Evolutionary conservation across 2,329 filamentous ascomycete species (phyloP).

Genomic region (Fusarium coffeatum): DNA sequence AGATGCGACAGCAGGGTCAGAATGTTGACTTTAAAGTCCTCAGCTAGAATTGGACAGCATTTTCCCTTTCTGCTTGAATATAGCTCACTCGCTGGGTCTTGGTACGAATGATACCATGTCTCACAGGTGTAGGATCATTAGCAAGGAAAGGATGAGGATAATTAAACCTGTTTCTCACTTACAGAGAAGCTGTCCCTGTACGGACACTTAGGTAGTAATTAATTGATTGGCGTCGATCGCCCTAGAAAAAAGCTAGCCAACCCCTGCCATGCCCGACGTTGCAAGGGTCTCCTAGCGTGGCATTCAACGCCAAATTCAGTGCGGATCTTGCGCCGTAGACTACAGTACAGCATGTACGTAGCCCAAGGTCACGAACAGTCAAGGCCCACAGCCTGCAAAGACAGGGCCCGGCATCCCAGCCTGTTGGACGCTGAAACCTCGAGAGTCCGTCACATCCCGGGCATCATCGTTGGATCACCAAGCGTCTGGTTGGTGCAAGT

Average conservation of each 20-base stretch:
- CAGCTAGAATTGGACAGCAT: neutral
- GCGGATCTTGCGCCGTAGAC: neutral
- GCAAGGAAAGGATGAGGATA: slow-evolving; percentile 1
- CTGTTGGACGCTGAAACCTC: slow-evolving; percentile 37
- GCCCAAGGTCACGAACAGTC: slow-evolving; percentile 11
- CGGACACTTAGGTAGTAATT: neutral
- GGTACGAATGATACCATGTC: neutral
- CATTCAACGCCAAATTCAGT: slow-evolving; percentile 25
- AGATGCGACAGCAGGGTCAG: slow-evolving; percentile 6
- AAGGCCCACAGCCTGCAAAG: slow-evolving; percentile 20
- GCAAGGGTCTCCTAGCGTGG: slow-evolving; percentile 33
- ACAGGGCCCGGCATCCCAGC: slow-evolving; percentile 43
- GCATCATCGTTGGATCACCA: slow-evolving; percentile 3
- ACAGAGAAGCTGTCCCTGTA: slow-evolving; percentile 21
- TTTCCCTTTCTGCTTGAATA: neutral
- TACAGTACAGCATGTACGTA: neutral
- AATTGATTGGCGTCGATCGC: slow-evolving; percentile 4
- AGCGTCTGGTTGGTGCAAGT: neutral
- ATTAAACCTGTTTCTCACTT: slow-evolving; percentile 26
- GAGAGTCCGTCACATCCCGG: slow-evolving; percentile 26
- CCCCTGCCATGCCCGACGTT: slow-evolving; percentile 16
- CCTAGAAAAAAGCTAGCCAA: slow-evolving; percentile 7
- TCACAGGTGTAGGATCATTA: neutral
- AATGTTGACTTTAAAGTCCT: neutral
- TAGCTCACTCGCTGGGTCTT: neutral